Percentiles rank a stretch among this genome's conserved stretches.
Evolutionary conservation across 2,329 filamentous ascomycete species (phyloP).

Genomic region (Sporothrix protearum): DNA sequence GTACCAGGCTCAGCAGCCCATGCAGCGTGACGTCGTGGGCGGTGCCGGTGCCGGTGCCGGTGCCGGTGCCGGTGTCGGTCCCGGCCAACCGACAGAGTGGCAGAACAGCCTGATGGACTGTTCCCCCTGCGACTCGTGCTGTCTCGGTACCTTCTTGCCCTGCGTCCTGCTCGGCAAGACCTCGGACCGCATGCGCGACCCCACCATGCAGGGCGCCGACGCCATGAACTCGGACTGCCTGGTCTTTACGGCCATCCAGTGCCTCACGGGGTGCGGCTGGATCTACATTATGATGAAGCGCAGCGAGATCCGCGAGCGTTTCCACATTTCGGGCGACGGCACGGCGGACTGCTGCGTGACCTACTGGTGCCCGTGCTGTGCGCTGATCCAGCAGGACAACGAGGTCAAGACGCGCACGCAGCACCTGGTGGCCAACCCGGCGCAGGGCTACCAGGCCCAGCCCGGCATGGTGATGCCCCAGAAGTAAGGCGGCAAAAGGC

Average conservation of each 20-base stretch:
- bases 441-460: conserved; percentile 36
- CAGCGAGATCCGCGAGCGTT: conserved; percentile 50
- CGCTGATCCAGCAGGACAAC: conserved; percentile 56
- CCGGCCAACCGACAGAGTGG: conserved; percentile 35
- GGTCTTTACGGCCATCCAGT: conserved; percentile 40
- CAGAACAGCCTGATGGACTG: conserved; percentile 41
- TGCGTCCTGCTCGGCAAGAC: conserved; percentile 47
- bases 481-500: too few relatives aligned
- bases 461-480: conserved; percentile 35
- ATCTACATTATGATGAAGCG: conserved; percentile 53
- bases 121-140: conserved; percentile 40
- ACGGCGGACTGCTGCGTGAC: conserved; percentile 50
- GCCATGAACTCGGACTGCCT: conserved; percentile 44
- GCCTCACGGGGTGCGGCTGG: conserved; percentile 43
- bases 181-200: conserved; percentile 44
- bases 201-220: conserved; percentile 40
- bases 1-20: conserved; percentile 23
- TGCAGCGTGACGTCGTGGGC: conserved; percentile 24
- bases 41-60: too few relatives aligned
- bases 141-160: conserved; percentile 41
- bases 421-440: conserved; percentile 26
- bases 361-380: conserved; percentile 56
- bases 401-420: conserved; percentile 42
- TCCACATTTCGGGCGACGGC: conserved; percentile 50
- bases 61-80: too few relatives aligned